Conservation (phyloP, 2,329 filamentous ascomycete species). For the Blastomyces emzantsi region DNA sequence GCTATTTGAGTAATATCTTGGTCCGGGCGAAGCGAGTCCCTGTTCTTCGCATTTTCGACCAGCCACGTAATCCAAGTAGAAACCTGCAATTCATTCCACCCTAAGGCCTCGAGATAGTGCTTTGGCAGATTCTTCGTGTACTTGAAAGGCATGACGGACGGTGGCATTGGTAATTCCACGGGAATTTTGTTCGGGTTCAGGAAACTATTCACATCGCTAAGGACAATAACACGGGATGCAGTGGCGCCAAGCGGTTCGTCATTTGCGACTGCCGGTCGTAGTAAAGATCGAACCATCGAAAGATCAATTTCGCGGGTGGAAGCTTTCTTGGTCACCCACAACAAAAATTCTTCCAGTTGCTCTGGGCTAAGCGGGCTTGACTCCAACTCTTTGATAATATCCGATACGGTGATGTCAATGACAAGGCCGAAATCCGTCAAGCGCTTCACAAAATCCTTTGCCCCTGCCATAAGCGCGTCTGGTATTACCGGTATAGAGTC, state of each 20-base stretch:
- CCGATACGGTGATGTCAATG: slow-evolving; percentile 75
- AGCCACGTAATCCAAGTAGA: slow-evolving; percentile 79
- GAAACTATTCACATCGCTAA: slow-evolving; percentile 67
- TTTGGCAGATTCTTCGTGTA: slow-evolving; percentile 63
- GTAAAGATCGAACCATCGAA: slow-evolving; percentile 56
- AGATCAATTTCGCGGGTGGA: slow-evolving; percentile 62
- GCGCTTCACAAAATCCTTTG: slow-evolving; percentile 65
- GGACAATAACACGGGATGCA: slow-evolving; percentile 62
- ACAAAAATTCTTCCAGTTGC: slow-evolving; percentile 74
- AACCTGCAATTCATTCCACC: slow-evolving; percentile 78
- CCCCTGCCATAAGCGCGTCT: slow-evolving; percentile 58
- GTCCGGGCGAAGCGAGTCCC: slow-evolving; percentile 47
- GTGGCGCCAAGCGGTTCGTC: slow-evolving; percentile 50
- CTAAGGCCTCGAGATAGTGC: slow-evolving; percentile 65
- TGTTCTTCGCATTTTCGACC: slow-evolving; percentile 54
- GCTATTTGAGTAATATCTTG: slow-evolving; percentile 63
- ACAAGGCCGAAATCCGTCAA: slow-evolving; percentile 77
- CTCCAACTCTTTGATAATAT: slow-evolving; percentile 76
- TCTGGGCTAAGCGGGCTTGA: slow-evolving; percentile 67
- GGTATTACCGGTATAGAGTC: slow-evolving; percentile 82
- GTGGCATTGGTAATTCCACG: slow-evolving; percentile 68
- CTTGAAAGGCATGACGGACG: slow-evolving; percentile 73
- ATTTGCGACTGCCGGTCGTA: slow-evolving; percentile 58
- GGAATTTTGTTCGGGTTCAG: slow-evolving; percentile 71
- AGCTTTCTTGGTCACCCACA: slow-evolving; percentile 70